Conservation (phyloP, 2,329 filamentous ascomycete species). For the Ilyonectria destructans region DNA sequence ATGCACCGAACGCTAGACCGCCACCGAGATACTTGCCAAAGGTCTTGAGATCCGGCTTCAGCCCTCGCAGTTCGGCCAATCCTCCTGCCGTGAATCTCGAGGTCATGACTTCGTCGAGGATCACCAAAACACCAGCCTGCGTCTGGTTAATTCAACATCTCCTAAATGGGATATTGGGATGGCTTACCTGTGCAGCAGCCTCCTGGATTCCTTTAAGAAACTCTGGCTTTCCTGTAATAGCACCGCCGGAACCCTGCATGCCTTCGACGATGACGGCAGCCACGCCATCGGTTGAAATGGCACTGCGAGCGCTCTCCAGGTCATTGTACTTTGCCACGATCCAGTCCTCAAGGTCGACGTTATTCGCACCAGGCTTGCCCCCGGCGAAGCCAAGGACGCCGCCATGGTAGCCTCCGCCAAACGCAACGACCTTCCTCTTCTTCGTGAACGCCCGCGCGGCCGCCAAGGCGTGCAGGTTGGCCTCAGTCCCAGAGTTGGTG, state of each 20-base stretch:
- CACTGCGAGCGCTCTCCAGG: conserved; percentile 59
- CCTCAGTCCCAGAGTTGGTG: conserved; percentile 78
- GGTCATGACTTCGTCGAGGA: conserved; percentile 83
- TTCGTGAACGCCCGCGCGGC: conserved; percentile 65
- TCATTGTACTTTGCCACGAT: conserved; percentile 77
- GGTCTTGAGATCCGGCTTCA: conserved; percentile 75
- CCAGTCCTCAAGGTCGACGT: conserved; percentile 69
- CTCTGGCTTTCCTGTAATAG: conserved; percentile 63
- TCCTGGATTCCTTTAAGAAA: conserved; percentile 70
- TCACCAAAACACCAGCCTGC: conserved; percentile 70
- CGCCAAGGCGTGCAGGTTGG: conserved; percentile 73
- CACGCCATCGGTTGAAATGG: conserved; percentile 64
- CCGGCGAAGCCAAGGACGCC: conserved; percentile 56
- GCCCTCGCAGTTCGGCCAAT: conserved; percentile 58
- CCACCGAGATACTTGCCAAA: conserved; percentile 79
- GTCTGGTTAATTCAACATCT: background rate
- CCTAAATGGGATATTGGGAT: background rate
- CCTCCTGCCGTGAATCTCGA: conserved; percentile 70
- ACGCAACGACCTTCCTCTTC: conserved; percentile 65
- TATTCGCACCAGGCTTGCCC: conserved; percentile 58
- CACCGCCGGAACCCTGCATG: conserved; percentile 77
- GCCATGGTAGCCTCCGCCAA: conserved; percentile 63
- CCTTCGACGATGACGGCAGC: conserved; percentile 78
- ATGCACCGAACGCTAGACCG: conserved; percentile 77
- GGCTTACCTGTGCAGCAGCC: conserved; percentile 57